phyloP scores from a whole-genome alignment of 2,329 filamentous ascomycete species.

The Sporothrix variecibatus region DNA sequence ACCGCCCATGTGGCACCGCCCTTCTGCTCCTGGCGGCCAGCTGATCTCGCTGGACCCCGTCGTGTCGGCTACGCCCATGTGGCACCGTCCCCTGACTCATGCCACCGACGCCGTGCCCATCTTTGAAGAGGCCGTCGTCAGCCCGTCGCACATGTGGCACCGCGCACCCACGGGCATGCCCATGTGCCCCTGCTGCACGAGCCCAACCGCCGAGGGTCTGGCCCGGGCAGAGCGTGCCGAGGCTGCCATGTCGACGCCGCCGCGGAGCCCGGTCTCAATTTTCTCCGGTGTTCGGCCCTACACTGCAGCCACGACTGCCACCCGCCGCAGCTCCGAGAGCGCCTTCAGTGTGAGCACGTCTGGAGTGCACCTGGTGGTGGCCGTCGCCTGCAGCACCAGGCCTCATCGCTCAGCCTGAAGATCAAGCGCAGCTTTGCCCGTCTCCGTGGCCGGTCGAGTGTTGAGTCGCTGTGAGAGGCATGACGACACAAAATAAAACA shows the following conservation, averaged over 20 bases:
- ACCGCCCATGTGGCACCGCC: conserved; percentile 27
- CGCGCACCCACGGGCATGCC: conserved; percentile 22
- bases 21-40: background rate
- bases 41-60: conserved; percentile 24
- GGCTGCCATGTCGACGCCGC: background rate
- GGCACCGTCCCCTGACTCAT: conserved; percentile 22
- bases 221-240: conserved; percentile 6
- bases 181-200: conserved; percentile 27
- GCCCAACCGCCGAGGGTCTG: background rate
- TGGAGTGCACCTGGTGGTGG: background rate
- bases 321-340: conserved; percentile 16
- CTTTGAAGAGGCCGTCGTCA: conserved; percentile 25
- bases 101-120: conserved; percentile 26
- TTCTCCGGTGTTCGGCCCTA: background rate
- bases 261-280: background rate
- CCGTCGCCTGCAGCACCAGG: conserved; percentile 12
- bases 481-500: background rate
- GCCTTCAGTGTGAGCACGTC: conserved; percentile 7
- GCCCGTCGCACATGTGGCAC: conserved; percentile 26
- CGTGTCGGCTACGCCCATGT: conserved; percentile 22
- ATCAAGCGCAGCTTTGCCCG: conserved; percentile 25
- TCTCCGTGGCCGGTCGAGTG: conserved; percentile 20
- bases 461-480: background rate
- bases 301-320: background rate
- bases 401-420: conserved; percentile 23